Percentiles rank a stretch among this genome's conserved stretches.
These are phyloP conservation scores for Chalciporus sp. DNA, from an alignment of 1,284 basidiomycete genomes.

Conservation along the genomic window DNA sequence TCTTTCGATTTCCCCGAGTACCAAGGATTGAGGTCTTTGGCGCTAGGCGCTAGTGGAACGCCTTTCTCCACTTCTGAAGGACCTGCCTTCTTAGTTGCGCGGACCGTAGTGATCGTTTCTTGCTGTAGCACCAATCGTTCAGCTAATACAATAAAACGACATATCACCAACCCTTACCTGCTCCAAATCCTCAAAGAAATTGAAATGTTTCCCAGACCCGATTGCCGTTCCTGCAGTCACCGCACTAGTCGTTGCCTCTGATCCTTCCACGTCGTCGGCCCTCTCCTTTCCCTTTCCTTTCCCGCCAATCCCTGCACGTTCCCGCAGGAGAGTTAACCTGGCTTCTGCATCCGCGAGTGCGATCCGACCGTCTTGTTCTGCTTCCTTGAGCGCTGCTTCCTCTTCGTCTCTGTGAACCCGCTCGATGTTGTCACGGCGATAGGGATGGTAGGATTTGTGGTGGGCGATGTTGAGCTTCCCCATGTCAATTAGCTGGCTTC, in stretches of 20 bases:
- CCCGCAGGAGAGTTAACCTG: constrained; percentile 65
- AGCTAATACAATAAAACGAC: neutral
- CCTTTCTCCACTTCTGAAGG: constrained; percentile 67
- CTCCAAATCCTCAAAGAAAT: constrained; percentile 78
- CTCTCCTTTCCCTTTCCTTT: constrained; percentile 42
- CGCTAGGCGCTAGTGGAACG: constrained; percentile 67
- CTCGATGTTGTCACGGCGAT: constrained; percentile 82
- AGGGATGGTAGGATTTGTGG: constrained; percentile 89
- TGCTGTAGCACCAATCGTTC: constrained; percentile 32
- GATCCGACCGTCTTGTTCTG: constrained; percentile 68
- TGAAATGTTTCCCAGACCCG: constrained; percentile 55
- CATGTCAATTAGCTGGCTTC: constrained; percentile 44
- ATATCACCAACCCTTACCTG: constrained; percentile 41
- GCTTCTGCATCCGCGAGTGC: constrained; percentile 80
- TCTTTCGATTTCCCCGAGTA: constrained; percentile 52
- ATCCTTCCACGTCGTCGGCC: constrained; percentile 37
- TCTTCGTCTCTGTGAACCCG: constrained; percentile 80
- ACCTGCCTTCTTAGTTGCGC: constrained; percentile 48
- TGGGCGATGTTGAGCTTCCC: constrained; percentile 85
- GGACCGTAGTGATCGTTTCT: constrained; percentile 47
- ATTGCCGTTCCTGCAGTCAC: constrained; percentile 29
- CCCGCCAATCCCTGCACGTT: constrained; percentile 50
- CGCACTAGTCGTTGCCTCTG: constrained; percentile 23
- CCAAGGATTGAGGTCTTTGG: constrained; percentile 78
- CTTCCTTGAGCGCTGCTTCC: constrained; percentile 65